phyloP scores from a whole-genome alignment of 257 asterid species.

The Nicotiana tabacum region DNA sequence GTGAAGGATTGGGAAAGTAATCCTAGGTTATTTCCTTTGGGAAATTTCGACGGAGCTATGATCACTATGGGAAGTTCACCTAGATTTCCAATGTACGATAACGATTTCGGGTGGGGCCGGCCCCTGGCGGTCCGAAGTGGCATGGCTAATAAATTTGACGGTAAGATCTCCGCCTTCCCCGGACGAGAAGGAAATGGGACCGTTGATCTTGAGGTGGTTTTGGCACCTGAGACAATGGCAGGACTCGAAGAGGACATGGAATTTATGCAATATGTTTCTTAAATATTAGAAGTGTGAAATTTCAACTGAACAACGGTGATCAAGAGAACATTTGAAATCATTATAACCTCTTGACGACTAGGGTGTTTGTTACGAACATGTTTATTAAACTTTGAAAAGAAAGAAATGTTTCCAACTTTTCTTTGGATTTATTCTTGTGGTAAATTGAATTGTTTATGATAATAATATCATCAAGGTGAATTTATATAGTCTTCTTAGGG shows the following conservation, averaged over 20 bases:
- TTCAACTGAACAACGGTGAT: neutral
- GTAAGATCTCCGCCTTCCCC: constrained; percentile 94
- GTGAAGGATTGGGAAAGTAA: constrained; percentile 82
- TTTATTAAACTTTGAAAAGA: too few species aligned
- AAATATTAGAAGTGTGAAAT: neutral
- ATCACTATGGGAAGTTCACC: constrained; percentile 98
- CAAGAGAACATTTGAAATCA: neutral
- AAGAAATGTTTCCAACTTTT: neutral
- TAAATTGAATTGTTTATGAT: neutral
- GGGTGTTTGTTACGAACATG: neutral
- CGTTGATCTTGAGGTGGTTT: constrained; percentile 92
- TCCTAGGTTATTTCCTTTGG: constrained; percentile 78
- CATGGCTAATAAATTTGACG: constrained; percentile 85
- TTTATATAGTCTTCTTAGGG: neutral
- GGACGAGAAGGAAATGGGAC: constrained; percentile 74
- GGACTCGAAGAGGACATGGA: constrained; percentile 64
- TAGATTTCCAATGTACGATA: constrained; percentile 94
- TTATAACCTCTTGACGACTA: neutral
- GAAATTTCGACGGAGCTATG: constrained; percentile 95
- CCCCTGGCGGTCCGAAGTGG: constrained; percentile 89
- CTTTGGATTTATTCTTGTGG: neutral
- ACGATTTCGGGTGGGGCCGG: constrained; percentile 93
- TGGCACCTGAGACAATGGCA: constrained; percentile 73
- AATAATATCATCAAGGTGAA: neutral
- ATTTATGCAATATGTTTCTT: constrained; percentile 72